These are phyloP conservation scores for Naganishia sp. DNA, from an alignment of 1,284 basidiomycete genomes.

Conservation along the genomic window DNA sequence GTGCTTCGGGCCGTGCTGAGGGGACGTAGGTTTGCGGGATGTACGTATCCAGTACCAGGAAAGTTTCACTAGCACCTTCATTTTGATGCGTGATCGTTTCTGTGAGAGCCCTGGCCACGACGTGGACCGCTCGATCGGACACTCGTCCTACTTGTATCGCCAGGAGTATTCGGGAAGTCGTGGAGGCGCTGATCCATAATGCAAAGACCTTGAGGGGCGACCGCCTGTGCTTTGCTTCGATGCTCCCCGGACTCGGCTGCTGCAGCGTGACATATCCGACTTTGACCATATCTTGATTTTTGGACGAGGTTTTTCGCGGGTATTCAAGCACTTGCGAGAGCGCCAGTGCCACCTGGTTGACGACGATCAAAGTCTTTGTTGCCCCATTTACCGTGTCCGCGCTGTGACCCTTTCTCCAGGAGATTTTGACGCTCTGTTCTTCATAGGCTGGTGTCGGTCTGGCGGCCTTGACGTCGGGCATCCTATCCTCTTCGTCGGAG, in stretches of 20 bases:
- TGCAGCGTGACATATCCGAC: conserved; percentile 14
- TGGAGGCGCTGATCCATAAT: not conserved
- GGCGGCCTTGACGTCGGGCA: conserved; percentile 5
- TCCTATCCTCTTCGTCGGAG: conserved; percentile 22
- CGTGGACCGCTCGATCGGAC: conserved; percentile 12
- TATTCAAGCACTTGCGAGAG: conserved; percentile 8
- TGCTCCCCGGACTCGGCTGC: not conserved
- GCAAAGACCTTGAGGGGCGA: conserved; percentile 9
- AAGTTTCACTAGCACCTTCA: not conserved
- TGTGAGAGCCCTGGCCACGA: conserved; percentile 2
- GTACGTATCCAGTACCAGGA: conserved; percentile 17
- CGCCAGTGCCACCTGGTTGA: conserved; percentile 17
- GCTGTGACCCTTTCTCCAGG: conserved; percentile 13
- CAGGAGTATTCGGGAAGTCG: not conserved
- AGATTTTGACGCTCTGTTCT: not conserved
- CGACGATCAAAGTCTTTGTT: not conserved
- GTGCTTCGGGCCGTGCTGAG: not conserved
- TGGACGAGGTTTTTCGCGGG: no score
- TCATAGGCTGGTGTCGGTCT: not conserved
- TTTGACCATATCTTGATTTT: not conserved
- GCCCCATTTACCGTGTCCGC: not conserved
- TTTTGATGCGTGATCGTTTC: not conserved
- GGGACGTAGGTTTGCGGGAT: conserved; percentile 24
- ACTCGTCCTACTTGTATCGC: conserved; percentile 16
- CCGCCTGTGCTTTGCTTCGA: not conserved